These are phyloP conservation scores for Monilinia laxa DNA, from an alignment of 2,329 filamentous ascomycete genomes.

Conservation along the genomic window DNA sequence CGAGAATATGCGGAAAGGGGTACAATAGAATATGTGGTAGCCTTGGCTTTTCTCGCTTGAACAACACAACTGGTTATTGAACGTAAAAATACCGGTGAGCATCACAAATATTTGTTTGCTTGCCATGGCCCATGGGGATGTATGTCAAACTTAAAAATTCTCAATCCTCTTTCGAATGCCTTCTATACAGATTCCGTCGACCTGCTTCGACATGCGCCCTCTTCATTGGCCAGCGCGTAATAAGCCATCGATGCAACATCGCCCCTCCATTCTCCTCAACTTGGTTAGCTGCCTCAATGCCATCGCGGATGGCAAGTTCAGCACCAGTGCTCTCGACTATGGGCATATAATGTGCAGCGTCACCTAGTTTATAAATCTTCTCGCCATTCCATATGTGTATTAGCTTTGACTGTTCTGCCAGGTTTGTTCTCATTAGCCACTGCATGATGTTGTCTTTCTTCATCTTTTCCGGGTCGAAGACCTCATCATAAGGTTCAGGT, in stretches of 20 bases:
- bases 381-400: slow-evolving; percentile 3
- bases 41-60: neutral
- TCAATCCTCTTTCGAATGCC: neutral
- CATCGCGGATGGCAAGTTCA: slow-evolving; percentile 30
- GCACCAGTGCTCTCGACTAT: slow-evolving; percentile 33
- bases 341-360: slow-evolving; percentile 27
- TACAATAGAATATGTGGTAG: neutral
- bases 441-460: slow-evolving; percentile 25
- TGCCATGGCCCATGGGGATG: neutral
- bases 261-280: neutral
- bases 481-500: slow-evolving; percentile 25
- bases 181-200: neutral
- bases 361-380: slow-evolving; percentile 6
- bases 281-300: neutral
- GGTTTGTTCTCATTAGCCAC: slow-evolving; percentile 26
- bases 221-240: neutral
- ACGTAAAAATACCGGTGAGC: neutral
- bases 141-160: neutral
- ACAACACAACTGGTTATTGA: neutral
- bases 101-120: neutral
- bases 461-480: slow-evolving; percentile 25
- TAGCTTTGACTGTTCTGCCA: neutral
- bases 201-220: too few relatives aligned
- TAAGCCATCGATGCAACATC: neutral
- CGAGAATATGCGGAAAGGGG: neutral